phyloP scores from a whole-genome alignment of 345 rosid species.

The Corchorus olitorius region DNA sequence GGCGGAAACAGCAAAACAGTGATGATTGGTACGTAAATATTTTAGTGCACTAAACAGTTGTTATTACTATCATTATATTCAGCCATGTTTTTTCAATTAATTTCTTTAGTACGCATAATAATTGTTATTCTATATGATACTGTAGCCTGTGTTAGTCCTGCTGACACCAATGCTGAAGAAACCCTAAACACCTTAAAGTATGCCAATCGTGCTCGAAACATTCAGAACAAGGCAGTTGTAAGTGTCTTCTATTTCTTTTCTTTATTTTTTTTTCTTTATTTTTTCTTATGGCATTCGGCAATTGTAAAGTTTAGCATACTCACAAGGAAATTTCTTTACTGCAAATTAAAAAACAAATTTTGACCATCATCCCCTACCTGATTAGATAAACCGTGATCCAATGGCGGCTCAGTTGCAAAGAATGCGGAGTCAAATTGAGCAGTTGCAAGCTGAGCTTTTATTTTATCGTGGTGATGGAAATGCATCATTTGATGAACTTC shows the following conservation, averaged over 20 bases:
- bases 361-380: constrained; percentile 3
- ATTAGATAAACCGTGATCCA: constrained; percentile 91
- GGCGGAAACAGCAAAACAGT: constrained; percentile 99
- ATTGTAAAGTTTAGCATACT: background rate
- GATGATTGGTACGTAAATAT: constrained; percentile 81
- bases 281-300: too few relatives aligned
- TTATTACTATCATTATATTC: constrained; percentile 1
- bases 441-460: constrained; percentile 82
- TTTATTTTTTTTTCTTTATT: too few relatives aligned
- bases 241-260: too few relatives aligned
- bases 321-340: background rate
- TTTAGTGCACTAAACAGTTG: background rate
- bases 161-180: constrained; percentile 97
- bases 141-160: constrained; percentile 98
- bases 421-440: constrained; percentile 96
- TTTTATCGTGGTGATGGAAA: constrained; percentile 73
- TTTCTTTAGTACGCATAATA: background rate
- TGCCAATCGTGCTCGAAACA: constrained; percentile 98
- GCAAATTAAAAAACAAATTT: background rate
- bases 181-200: constrained; percentile 92
- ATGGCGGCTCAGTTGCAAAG: constrained; percentile 75
- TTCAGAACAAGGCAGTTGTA: constrained; percentile 95
- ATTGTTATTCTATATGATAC: constrained; percentile 16
- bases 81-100: background rate
- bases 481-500: constrained; percentile 81